Evolutionary conservation across 2,329 filamentous ascomycete species (phyloP).

Genomic region (Dactylellina parvicollis): DNA sequence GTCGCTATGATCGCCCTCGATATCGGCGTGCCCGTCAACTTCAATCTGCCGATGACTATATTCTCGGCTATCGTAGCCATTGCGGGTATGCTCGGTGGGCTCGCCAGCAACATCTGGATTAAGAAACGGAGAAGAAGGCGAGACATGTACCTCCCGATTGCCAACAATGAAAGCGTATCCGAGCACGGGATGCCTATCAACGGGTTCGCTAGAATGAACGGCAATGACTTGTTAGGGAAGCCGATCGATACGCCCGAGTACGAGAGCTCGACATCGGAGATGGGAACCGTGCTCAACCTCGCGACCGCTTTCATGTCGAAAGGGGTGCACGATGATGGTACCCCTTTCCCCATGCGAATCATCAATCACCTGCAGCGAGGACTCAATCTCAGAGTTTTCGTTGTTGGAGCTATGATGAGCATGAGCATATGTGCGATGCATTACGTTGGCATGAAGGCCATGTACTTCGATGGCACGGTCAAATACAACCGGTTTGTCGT

Average conservation of each 20-base stretch:
- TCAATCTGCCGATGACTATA: slow-evolving; percentile 48
- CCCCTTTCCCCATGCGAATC: slow-evolving; percentile 6
- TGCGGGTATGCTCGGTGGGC: slow-evolving; percentile 33
- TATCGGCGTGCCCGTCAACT: slow-evolving; percentile 45
- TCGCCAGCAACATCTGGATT: slow-evolving; percentile 51
- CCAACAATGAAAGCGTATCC: slow-evolving; percentile 31
- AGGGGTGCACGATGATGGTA: slow-evolving; percentile 23
- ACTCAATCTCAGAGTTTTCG: slow-evolving; percentile 27
- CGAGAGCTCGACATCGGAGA: slow-evolving; percentile 44
- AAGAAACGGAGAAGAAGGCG: slow-evolving; percentile 32
- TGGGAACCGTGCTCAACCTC: slow-evolving; percentile 38
- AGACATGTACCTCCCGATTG: slow-evolving; percentile 48
- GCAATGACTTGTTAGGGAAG: slow-evolving; percentile 4
- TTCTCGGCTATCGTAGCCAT: slow-evolving; percentile 50
- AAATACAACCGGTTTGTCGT: slow-evolving; percentile 33
- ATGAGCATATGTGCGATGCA: slow-evolving; percentile 49
- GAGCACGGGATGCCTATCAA: slow-evolving; percentile 33
- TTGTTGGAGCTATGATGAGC: slow-evolving; percentile 43
- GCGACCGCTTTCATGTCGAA: slow-evolving; percentile 36
- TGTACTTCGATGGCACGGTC: slow-evolving; percentile 41
- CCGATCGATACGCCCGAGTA: slow-evolving; percentile 48
- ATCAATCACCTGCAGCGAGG: slow-evolving; percentile 23
- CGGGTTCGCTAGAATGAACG: slow-evolving; percentile 14
- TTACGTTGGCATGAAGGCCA: slow-evolving; percentile 50
- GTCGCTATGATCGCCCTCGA: slow-evolving; percentile 53